Conservation (phyloP, 192 early-diverging fungal genomes). For the Chytriomyces hyalinus region DNA sequence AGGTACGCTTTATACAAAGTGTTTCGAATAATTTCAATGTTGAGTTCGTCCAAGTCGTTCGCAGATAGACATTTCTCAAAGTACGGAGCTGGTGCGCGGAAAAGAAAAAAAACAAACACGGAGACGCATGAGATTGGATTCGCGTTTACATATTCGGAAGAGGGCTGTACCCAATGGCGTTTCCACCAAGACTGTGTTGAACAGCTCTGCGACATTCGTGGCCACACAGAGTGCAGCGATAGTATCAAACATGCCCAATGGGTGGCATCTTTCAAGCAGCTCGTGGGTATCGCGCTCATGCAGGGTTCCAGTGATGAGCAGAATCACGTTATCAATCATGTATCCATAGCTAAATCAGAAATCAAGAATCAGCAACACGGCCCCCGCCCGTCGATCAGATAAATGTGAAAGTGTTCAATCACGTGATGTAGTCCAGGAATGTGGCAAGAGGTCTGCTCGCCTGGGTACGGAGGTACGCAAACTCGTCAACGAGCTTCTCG, state of each 20-base stretch:
- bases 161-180: constrained; percentile 78
- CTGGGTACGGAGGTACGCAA: constrained; percentile 87
- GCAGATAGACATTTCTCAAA: constrained; percentile 96
- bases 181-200: constrained; percentile 95
- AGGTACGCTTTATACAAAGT: constrained; percentile 98
- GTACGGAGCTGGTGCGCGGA: constrained; percentile 76
- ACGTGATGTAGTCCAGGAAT: constrained; percentile 98
- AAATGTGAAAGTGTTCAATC: constrained; percentile 37
- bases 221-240: constrained; percentile 98
- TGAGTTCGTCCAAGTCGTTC: constrained; percentile 97
- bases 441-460: constrained; percentile 82
- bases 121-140: neutral
- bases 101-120: neutral
- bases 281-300: constrained; percentile 98
- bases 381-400: neutral
- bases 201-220: constrained; percentile 93
- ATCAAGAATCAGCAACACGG: neutral
- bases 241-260: constrained; percentile 95
- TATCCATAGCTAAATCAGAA: constrained; percentile 75
- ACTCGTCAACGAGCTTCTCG: constrained; percentile 89
- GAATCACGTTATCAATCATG: constrained; percentile 99
- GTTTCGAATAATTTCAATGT: constrained; percentile 99
- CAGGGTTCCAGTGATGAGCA: constrained; percentile 96
- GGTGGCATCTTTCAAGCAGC: constrained; percentile 95
- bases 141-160: constrained; percentile 18